Percentiles rank a stretch among this genome's conserved stretches.
phyloP scores from a whole-genome alignment of 1,284 basidiomycete genomes.

The Neolentinus lepideus region DNA sequence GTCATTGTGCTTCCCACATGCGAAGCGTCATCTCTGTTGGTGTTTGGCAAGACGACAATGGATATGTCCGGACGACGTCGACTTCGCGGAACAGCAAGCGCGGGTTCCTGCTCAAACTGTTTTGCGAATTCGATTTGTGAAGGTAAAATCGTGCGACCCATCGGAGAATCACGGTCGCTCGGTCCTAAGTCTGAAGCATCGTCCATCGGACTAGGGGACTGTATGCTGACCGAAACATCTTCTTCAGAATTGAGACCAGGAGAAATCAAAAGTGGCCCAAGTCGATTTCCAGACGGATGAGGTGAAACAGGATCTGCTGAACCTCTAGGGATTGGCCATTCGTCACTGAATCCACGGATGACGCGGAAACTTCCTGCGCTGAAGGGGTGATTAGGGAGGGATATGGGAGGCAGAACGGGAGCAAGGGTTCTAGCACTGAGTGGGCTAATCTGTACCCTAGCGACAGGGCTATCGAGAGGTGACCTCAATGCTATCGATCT shows the following conservation, averaged over 20 bases:
- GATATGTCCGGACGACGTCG: slow-evolving; percentile 1
- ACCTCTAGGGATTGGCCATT: not conserved
- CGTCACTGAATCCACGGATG: not conserved
- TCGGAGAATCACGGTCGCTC: not conserved
- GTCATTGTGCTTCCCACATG: not conserved
- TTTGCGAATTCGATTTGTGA: slow-evolving; percentile 10
- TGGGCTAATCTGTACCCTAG: not conserved
- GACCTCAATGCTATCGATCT: not conserved
- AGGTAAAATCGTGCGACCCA: slow-evolving; percentile 7
- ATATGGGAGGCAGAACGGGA: not conserved
- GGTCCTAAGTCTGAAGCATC: not conserved
- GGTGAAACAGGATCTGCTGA: too few relatives aligned
- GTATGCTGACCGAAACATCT: not conserved
- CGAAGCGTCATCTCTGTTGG: slow-evolving; percentile 3
- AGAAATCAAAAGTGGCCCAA: too few relatives aligned
- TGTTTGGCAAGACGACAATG: not conserved
- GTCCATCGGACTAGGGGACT: not conserved
- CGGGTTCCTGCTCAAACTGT: slow-evolving; percentile 7
- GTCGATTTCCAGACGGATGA: too few relatives aligned
- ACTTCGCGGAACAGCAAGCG: slow-evolving; percentile 7
- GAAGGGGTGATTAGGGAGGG: not conserved
- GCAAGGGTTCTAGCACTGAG: too few relatives aligned
- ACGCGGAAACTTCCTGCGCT: not conserved
- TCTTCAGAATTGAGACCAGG: too few relatives aligned
- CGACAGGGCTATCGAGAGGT: not conserved